Conservation (phyloP, 129 eudicot species). For the Escallonia rubra region DNA sequence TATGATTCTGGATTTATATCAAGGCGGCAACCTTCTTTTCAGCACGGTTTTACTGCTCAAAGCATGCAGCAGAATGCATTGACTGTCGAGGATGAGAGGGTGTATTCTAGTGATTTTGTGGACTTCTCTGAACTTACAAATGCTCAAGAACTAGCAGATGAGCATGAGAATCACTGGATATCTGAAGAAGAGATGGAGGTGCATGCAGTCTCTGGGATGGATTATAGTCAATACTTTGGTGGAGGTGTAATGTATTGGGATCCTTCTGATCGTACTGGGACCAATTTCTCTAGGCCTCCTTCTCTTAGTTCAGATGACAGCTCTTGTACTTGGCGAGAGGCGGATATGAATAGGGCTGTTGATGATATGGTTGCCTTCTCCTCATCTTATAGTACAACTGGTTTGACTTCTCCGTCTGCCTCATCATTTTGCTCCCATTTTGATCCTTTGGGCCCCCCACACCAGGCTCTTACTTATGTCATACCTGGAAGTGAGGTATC, state of each 20-base stretch:
- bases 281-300: conserved; percentile 85
- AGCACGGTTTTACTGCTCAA: conserved; percentile 34
- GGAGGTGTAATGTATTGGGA: conserved; percentile 99
- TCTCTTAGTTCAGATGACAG: conserved; percentile 97
- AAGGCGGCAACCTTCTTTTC: conserved; percentile 48
- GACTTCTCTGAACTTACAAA: conserved; percentile 36
- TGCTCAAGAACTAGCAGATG: conserved; percentile 51
- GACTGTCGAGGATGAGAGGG: conserved; percentile 49
- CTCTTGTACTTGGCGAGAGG: conserved; percentile 97
- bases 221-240: conserved; percentile 90
- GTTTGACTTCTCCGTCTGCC: conserved; percentile 82
- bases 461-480: conserved; percentile 69
- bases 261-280: conserved; percentile 79
- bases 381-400: conserved; percentile 86
- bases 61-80: conserved; percentile 23
- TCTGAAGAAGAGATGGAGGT: conserved; percentile 79
- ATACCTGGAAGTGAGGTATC: conserved; percentile 64
- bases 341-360: conserved; percentile 80
- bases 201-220: conserved; percentile 72
- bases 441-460: conserved; percentile 57
- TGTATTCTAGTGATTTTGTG: conserved; percentile 36
- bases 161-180: conserved; percentile 64
- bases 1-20: conserved; percentile 53
- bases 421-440: conserved; percentile 88
- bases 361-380: conserved; percentile 98